Evolutionary conservation across 495 filamentous ascomycete species (phyloP), one percentile per base, ranked within the genome.

Genomic region (Penicillium crystallinum): DNA sequence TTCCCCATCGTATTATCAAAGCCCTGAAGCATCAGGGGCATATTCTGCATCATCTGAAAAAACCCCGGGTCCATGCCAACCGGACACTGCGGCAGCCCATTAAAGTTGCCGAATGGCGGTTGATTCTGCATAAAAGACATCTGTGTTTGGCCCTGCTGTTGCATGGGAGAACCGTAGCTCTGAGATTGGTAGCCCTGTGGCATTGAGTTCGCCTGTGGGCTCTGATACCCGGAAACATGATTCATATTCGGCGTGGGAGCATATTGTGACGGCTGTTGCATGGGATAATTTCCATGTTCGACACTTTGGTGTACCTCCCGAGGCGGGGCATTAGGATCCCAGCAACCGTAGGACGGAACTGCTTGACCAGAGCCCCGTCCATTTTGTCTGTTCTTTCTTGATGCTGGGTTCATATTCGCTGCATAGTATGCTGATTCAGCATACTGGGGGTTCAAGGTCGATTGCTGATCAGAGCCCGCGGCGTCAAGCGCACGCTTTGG

Each of bases 81-180:
- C 10, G 39, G 55, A 36, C 55, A 59, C 50, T 56, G 61, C n/a
- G 46, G 35, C 4, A 62, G 51, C 3, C 47, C 33, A 44, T 54
- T 54, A 48, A 59, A 57, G 14, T 55, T 21, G 33, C 56, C 54
- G 17, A 57, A 52, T 21, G 53, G 29, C 33, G 43, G 21, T 33
- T 59, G 47, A 19, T 44, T 41, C 11, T 52, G 33, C 14, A 15
- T 25, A 1, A 14, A 37, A n/a, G 45, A 17, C 10, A 45, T 38
- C 17, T 36, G 52, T 25, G 23, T 27, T 47, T 49, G 43, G 23
- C 6, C 19, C 21, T 37, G 17, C 17, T 38, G 29, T 21, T 31
- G 46, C 18, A 19, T 49, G 38, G 38, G 15, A 23, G 38, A 11
- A 23, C n/a, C 23, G 1, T 45, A 23, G 9, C 36, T 27, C 14